Evolutionary conservation across 2,329 filamentous ascomycete genomes (phyloP), one percentile per base, ranked within the genome.

Genomic region (Penicillium sp.): DNA sequence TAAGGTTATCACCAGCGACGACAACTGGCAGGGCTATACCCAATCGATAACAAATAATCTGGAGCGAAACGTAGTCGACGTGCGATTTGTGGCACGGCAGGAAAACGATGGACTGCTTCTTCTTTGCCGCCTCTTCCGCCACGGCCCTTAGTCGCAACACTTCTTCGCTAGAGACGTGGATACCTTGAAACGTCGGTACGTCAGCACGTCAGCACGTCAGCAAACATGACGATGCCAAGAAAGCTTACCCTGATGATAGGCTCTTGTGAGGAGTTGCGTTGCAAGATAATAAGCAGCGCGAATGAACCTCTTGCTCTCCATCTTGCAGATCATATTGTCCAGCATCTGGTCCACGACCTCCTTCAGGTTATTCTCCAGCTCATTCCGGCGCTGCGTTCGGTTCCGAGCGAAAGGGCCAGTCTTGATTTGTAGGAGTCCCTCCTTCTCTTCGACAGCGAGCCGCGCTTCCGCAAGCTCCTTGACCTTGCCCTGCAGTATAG

Each of bases 281-380:
- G 84, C 84, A 45, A 97, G 74, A 75, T 97, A 99, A 75, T 98
- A 98, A 51, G 95, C 94, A 26, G 92, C 88, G 53, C 95, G 84
- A 69, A 99, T 97, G 73, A 98, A 98, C 2, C 87, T 83, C 75
- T 93, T 96, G 82, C 90, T 96, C 78, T 99, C 95, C 85, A 98
- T 94, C 79, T 99, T 99, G 85, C 94, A 98, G 65, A 99, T 97
- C 95, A 99, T 98, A 66, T 90, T 88, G 73, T 97, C 92, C 26
- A 93, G 92, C 85, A 95, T 89, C 67, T 90, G 89, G 66, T 95
- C 92, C 4, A 92, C 91, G 5, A 97, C 89, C 72, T 97, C 89
- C 58, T 88, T 84, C 50, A 99, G 81, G 61, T 89, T 89, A 44
- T 83, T 82, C 72, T 93, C 88, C 60, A 98, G 86, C 69, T 90